These are phyloP conservation scores for Fennellomyces sp. DNA, from an alignment of 371 early-diverging fungal genomes.

Conservation along the genomic window DNA sequence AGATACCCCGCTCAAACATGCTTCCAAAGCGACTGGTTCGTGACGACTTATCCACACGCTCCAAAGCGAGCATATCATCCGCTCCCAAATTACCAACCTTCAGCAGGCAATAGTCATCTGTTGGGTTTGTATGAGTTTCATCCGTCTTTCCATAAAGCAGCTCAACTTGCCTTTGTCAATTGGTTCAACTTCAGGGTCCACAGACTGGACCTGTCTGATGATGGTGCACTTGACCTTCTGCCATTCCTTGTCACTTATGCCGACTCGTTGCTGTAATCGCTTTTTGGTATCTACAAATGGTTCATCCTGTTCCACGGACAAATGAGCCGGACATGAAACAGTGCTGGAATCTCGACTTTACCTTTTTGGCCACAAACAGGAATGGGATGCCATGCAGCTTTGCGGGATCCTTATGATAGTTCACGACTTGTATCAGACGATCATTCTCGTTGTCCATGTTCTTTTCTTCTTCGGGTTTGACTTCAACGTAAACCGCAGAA, in stretches of 20 bases:
- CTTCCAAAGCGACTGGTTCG: conserved; percentile 55
- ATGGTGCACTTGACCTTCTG: conserved; percentile 72
- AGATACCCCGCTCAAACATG: conserved; percentile 62
- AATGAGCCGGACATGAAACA: too few species aligned
- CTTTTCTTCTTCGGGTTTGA: conserved; percentile 66
- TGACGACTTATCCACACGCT: conserved; percentile 75
- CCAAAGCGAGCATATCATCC: conserved; percentile 73
- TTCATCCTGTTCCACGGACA: conserved; percentile 57
- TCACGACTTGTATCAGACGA: conserved; percentile 65
- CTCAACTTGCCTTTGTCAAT: conserved; percentile 45
- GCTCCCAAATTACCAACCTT: conserved; percentile 40
- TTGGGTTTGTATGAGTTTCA: not conserved
- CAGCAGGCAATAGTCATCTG: conserved; percentile 58
- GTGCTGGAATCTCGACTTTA: too few species aligned
- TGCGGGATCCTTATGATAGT: conserved; percentile 71
- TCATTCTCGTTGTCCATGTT: conserved; percentile 49
- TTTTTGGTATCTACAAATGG: conserved; percentile 68
- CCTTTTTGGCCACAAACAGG: conserved; percentile 69
- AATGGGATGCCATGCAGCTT: conserved; percentile 86
- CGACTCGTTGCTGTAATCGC: conserved; percentile 72
- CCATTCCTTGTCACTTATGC: conserved; percentile 87
- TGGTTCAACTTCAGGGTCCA: conserved; percentile 29
- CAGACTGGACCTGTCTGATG: conserved; percentile 21
- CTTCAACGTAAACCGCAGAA: conserved; percentile 44
- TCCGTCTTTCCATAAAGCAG: not conserved